Base-by-base conservation (phyloP, 441 rosid genomes). In the Mallotus japonicus region DNA sequence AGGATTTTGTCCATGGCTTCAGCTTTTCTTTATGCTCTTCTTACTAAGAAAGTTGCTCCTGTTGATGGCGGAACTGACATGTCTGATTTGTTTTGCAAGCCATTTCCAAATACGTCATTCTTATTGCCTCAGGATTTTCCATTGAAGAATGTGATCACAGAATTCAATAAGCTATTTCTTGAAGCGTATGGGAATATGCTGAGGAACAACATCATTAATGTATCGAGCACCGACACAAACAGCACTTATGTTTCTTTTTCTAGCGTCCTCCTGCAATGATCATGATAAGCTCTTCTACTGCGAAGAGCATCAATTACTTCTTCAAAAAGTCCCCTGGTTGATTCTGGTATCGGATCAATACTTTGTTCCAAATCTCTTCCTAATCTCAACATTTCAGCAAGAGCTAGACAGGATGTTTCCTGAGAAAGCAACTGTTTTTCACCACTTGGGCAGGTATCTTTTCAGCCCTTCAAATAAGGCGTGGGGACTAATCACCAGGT, bases 281-380 rank as follows among this genome's bases (percentile, higher is more conserved):
- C 62, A 71, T 40, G 79, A 77, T 60, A 72, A 67, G 67, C 67
- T 70, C 4, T 81, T 75, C 28, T 75, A 61, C 17, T 62, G 58
- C 0, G 64, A 75, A 40, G 69, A 69, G 19, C 28, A 69, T 24
- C 92, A 91, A 74, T 77, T 44, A 14, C 9, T 80, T 46, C 61
- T 88, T 0, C 72, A 59, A 40, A 86, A 81, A 69, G 84, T 85
- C 89, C 93, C 3, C n/a, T 91, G 92, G 97, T 75, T 91, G 87
- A 76, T 86, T 8, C 75, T 85, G 40, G 87, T 79, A 66, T 84
- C 90, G 2, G 87, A 91, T 49, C 84, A 89, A 47, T 91, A 88
- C 79, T 88, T 91, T 65, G 81, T 84, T 71, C 92, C 97, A 0
- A 89, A 90, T 19, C 82, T 89, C 8, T 91, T 87, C 82, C 78